Conservation (phyloP, 2,329 filamentous ascomycete species). For the Aspergillus tubingensis region DNA sequence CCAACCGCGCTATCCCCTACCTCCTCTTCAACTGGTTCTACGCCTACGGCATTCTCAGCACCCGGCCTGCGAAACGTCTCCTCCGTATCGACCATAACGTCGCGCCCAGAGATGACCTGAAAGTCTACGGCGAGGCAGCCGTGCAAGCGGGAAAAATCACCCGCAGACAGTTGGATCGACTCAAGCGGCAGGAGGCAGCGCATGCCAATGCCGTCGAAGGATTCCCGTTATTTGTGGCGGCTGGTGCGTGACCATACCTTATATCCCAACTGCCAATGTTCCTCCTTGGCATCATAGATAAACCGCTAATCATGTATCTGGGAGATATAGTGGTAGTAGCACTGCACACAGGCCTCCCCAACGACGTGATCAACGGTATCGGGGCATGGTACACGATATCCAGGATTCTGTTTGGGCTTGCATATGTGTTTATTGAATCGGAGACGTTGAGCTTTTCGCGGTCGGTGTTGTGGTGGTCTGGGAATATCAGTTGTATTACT, state of each 20-base stretch:
- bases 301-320: background rate
- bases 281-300: background rate
- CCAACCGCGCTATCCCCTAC: constrained; percentile 35
- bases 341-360: constrained; percentile 37
- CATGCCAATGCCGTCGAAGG: constrained; percentile 39
- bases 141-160: constrained; percentile 40
- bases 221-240: constrained; percentile 41
- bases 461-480: constrained; percentile 42
- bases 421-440: constrained; percentile 39
- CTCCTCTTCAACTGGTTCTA: constrained; percentile 44
- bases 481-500: constrained; percentile 42
- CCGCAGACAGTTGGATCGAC: constrained; percentile 35
- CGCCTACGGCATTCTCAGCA: constrained; percentile 40
- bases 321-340: constrained; percentile 34
- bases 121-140: constrained; percentile 38
- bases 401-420: constrained; percentile 35
- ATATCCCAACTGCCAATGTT: background rate
- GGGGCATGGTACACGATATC: constrained; percentile 41
- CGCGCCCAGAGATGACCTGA: constrained; percentile 41
- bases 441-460: constrained; percentile 34
- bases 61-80: constrained; percentile 34
- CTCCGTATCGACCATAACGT: constrained; percentile 43
- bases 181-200: constrained; percentile 40
- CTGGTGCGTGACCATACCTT: constrained; percentile 23
- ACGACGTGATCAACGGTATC: constrained; percentile 38